Evolutionary conservation across 2,329 filamentous ascomycete genomes (phyloP).

Genomic region (Alternaria novae-zelandiae): DNA sequence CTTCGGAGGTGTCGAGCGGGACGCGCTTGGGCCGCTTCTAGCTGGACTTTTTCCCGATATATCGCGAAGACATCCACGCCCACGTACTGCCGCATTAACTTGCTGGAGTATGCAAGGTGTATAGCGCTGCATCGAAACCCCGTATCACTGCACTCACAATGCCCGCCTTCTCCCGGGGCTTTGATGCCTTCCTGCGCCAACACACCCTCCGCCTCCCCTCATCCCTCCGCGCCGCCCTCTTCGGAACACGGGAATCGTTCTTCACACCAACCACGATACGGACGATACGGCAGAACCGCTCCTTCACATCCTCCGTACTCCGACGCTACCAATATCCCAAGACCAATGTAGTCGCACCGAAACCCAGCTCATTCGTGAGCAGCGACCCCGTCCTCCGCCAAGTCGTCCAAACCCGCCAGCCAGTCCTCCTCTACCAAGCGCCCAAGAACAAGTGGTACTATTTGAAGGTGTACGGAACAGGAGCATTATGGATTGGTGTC

Average conservation of each 20-base stretch:
- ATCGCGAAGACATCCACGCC: neutral
- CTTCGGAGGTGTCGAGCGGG: conserved; percentile 26
- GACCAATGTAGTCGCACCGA: conserved; percentile 2
- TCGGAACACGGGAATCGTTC: conserved; percentile 32
- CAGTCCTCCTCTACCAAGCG: conserved; percentile 43
- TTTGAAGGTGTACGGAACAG: conserved; percentile 36
- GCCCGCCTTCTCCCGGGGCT: conserved; percentile 40
- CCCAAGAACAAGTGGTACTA: conserved; percentile 36
- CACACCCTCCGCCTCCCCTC: conserved; percentile 41
- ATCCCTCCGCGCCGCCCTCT: conserved; percentile 41
- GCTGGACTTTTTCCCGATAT: conserved; percentile 21
- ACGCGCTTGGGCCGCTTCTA: conserved; percentile 22
- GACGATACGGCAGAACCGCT: conserved; percentile 18
- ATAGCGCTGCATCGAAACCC: neutral
- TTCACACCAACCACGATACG: conserved; percentile 18
- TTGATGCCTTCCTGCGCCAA: conserved; percentile 34
- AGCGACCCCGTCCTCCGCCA: conserved; percentile 44
- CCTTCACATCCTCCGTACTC: conserved; percentile 32
- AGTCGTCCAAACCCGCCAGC: conserved; percentile 37
- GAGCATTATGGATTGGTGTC: conserved; percentile 31
- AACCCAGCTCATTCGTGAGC: conserved; percentile 23
- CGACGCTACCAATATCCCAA: conserved; percentile 32
- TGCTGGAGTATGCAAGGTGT: neutral
- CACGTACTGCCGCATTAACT: neutral
- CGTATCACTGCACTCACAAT: conserved; percentile 22